Evolutionary conservation across 129 eudicot species (phyloP), one percentile per base, ranked within the genome.

Genomic region (Tagetes erecta): DNA sequence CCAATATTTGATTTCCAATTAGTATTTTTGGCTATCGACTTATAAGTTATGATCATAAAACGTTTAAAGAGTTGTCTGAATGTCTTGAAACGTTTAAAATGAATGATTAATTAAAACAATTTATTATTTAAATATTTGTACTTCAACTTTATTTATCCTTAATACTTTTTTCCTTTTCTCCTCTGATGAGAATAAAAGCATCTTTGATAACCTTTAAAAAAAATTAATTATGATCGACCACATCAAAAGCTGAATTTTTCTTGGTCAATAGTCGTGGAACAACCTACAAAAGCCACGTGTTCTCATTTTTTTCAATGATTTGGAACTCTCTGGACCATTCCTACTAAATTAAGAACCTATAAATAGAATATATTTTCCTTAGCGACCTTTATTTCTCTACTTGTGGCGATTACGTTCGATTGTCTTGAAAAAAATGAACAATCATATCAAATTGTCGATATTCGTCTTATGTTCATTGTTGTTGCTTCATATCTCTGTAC

Each of bases 281-380:
- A 47, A 8, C 44, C 3, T 65, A 37, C 62, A 44, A 30, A 65
- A 2, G 78, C 83, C 83, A 72, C 83, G 78, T 79, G 10, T 52
- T 14, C 60, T 42, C 20, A 35, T 59, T 64, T 27, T 35, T 0
- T 20, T 20, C 27, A 20, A 20, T 20, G 27, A 20, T 20, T 63
- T 57, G 63, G 83, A 72, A 79, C 31, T 70, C 83, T 72, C 83
- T 79, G 9, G 82, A 70, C 27, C 27, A 67, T 40, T 60, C 82
- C 77, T 70, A 9, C 67, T 42, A 41, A 64, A 71, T 49, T n/a
- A 71, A 50, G 40, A 79, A 79, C 31, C 74, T 72, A 79, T 79
- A 53, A 20, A 20, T 20, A 20, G 27, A 20, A 20, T 20, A 20
- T 20, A 20, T 20, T 20, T 20, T 20, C 27, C 47, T 74, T 47